Conservation (phyloP, 2,329 filamentous ascomycete genomes). For the Aciculosporium take region DNA sequence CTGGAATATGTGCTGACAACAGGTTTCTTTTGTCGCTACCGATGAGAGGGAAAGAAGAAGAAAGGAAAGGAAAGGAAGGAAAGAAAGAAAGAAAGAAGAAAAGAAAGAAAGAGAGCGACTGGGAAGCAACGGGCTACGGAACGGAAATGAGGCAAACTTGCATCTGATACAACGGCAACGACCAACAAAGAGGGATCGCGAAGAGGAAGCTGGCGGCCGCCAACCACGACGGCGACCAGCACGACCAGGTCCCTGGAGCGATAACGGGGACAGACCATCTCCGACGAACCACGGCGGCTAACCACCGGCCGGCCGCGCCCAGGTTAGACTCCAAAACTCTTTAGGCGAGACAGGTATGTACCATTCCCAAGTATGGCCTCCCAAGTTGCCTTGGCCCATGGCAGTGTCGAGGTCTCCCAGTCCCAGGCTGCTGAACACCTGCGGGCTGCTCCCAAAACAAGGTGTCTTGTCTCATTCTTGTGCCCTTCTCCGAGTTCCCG, state of each 20-base stretch:
- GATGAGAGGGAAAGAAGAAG: not conserved
- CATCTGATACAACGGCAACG: not conserved
- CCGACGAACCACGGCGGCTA: no score
- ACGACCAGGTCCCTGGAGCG: not conserved
- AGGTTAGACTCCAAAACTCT: no score
- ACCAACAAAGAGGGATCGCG: not conserved
- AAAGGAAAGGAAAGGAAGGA: not conserved
- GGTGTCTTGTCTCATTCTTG: not conserved
- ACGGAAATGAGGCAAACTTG: not conserved
- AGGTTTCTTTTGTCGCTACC: no score
- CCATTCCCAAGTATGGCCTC: no score
- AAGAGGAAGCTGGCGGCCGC: not conserved
- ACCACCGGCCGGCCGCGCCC: no score
- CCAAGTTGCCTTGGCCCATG: no score
- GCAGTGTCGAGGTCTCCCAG: no score
- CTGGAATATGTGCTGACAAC: no score
- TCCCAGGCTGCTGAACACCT: no score
- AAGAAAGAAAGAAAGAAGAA: not conserved
- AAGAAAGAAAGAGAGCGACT: not conserved
- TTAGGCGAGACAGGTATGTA: no score
- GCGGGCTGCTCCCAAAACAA: not conserved
- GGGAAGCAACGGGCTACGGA: not conserved
- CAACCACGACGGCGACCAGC: not conserved
- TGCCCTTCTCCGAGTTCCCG: not conserved
- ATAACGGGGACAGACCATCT: constrained; percentile 4